Base-by-base conservation (phyloP, 1,284 basidiomycete species). In the Schizophyllum commune region DNA sequence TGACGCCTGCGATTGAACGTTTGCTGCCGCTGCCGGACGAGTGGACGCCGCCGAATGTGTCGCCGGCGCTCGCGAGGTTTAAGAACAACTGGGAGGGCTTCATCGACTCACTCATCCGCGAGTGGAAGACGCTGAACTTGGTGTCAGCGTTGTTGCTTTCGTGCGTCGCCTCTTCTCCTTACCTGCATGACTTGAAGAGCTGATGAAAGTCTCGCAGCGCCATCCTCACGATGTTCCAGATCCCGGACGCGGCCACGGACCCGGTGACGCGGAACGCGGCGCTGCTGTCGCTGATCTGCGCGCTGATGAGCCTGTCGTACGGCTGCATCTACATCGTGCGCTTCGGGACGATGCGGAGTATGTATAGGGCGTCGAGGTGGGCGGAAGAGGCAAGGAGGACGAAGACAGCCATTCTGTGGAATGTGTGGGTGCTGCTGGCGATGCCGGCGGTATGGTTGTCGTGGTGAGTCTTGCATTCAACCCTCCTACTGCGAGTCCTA, bases 241-340 rank as follows among this genome's bases (percentile, higher is more conserved):
- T 83, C 20, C 77, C 78, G 0, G 73, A 77, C 47, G 86, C 85
- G 5, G 79, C 80, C 0, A 72, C 76, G 11, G 86, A 90, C 66
- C 85, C 89, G 0, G 63, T 91, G 13, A 87, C 83, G 5, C 79
- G 88, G 52, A 88, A 85, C 1, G 75, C 83, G 1, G 85, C 88
- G 0, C 73, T 91, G 13, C 69, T 89, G 32, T 89, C 88, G 0
- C 72, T 92, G 32, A 77, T 86, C 0, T 88, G 83, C 60, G 85
- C 86, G 0, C 68, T 91, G 63, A 88, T 89, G 83, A 89, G 86
- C 65, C 73, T 92, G 47, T 83, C 80, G 1, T 92, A 85, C 71
- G 90, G 90, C 0, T 89, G 89, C 66, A 80, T 89, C 59, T 92
- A 87, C 71, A 90, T 89, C 55, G 78, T 92, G 19, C 77, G 87